Percentiles rank a stretch among this genome's conserved stretches.
Conservation (phyloP, 2,329 filamentous ascomycete species). For the Ophiostoma sp. region DNA sequence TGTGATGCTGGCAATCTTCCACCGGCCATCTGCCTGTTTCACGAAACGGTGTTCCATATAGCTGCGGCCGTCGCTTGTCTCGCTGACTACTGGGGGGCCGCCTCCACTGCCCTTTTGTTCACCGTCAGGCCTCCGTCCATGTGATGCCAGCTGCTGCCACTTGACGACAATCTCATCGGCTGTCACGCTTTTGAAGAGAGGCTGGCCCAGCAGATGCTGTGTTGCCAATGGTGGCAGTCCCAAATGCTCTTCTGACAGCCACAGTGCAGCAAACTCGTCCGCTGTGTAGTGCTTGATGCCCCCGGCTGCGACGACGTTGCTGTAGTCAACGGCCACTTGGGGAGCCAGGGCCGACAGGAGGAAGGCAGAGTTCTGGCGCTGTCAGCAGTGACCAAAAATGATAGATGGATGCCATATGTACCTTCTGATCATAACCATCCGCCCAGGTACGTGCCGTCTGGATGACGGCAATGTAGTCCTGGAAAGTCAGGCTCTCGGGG, state of each 20-base stretch:
- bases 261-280: not conserved
- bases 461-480: slow-evolving; percentile 7
- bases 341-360: not conserved
- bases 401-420: not conserved
- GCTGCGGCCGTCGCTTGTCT: slow-evolving; percentile 6
- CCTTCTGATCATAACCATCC: not conserved
- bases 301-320: not conserved
- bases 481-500: slow-evolving; percentile 13
- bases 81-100: not conserved
- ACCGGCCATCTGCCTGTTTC: not conserved
- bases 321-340: not conserved
- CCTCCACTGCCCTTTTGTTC: not conserved
- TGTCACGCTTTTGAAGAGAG: not conserved
- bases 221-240: not conserved
- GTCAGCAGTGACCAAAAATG: not conserved
- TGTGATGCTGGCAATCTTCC: slow-evolving; percentile 13
- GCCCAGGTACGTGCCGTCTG: not conserved
- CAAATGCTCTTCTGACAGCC: not conserved
- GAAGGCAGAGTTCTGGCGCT: not conserved
- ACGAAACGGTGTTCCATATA: slow-evolving; percentile 6
- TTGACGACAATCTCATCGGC: not conserved
- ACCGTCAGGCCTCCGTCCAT: not conserved
- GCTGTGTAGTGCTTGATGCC: not conserved
- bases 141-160: not conserved
- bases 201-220: not conserved